These are phyloP conservation scores for Talaromyces trachyspermus DNA, from an alignment of 495 filamentous ascomycete genomes.

Conservation along the genomic window DNA sequence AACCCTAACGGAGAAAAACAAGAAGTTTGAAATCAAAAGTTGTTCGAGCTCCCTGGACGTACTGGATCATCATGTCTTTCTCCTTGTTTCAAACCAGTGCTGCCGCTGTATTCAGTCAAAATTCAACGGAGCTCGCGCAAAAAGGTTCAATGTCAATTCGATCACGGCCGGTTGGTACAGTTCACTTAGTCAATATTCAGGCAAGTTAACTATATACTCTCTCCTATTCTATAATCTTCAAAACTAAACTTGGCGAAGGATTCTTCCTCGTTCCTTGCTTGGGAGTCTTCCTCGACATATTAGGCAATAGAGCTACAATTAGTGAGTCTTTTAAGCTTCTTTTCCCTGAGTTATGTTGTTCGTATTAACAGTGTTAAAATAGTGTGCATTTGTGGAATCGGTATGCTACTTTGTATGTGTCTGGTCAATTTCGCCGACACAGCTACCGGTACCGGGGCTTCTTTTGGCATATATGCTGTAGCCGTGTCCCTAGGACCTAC, in stretches of 20 bases:
- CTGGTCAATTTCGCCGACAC: slow-evolving; percentile 31
- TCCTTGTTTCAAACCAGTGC: slow-evolving; percentile 38
- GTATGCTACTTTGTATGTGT: slow-evolving; percentile 34
- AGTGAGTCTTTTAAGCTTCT: slow-evolving; percentile 19
- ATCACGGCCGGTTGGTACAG: slow-evolving; percentile 41
- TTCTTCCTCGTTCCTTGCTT: slow-evolving; percentile 37
- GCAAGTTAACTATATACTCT: slow-evolving; percentile 13
- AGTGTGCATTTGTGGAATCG: slow-evolving; percentile 31
- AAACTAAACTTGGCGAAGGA: slow-evolving; percentile 9
- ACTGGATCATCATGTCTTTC: slow-evolving; percentile 34
- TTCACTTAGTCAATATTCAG: slow-evolving; percentile 34
- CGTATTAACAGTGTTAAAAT: no score
- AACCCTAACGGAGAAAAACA: slow-evolving; percentile 36
- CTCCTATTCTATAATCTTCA: not conserved
- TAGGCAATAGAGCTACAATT: slow-evolving; percentile 33
- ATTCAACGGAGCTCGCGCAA: slow-evolving; percentile 39
- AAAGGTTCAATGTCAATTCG: slow-evolving; percentile 31
- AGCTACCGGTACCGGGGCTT: slow-evolving; percentile 28
- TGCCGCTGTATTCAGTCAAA: slow-evolving; percentile 31
- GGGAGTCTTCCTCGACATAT: slow-evolving; percentile 37
- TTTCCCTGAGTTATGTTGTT: no score
- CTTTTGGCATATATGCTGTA: slow-evolving; percentile 39
- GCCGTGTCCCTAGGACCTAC: slow-evolving; percentile 32
- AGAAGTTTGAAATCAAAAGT: slow-evolving; percentile 36
- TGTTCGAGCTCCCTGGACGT: slow-evolving; percentile 36